These are phyloP conservation scores for Suillus ampliporus DNA, from an alignment of 768 basidiomycete genomes.

Conservation along the genomic window DNA sequence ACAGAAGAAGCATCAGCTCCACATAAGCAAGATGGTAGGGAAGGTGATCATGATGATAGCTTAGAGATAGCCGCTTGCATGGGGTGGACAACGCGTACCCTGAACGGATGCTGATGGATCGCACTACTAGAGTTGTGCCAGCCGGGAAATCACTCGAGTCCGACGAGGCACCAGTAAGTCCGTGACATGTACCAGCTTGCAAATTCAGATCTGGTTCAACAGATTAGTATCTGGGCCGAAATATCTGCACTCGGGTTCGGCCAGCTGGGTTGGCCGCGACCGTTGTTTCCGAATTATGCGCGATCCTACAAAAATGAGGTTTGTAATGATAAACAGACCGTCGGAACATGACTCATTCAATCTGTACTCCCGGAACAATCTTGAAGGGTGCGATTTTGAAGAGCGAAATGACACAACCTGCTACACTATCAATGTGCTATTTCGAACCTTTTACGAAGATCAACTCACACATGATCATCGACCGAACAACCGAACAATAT, in stretches of 20 bases:
- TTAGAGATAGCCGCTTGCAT: too few relatives aligned
- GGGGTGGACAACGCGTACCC: too few relatives aligned
- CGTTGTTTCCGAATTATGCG: background rate
- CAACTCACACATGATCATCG: background rate
- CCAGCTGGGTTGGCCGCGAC: background rate
- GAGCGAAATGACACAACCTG: background rate
- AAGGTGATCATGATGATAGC: too few relatives aligned
- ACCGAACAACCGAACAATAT: too few relatives aligned
- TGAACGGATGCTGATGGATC: too few relatives aligned
- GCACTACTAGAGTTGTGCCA: background rate
- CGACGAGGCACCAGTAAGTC: background rate
- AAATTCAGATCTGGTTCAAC: constrained; percentile 3
- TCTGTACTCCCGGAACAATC: background rate
- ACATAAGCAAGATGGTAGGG: too few relatives aligned
- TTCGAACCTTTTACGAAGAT: too few relatives aligned
- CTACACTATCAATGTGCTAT: too few relatives aligned
- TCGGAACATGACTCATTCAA: background rate
- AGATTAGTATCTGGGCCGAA: background rate
- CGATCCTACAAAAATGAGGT: background rate
- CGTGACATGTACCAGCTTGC: background rate
- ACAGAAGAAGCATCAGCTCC: background rate
- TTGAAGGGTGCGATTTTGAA: background rate
- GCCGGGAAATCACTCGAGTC: background rate
- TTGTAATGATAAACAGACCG: background rate
- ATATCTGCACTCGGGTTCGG: background rate